Conservation (phyloP, 2,329 filamentous ascomycete genomes). For the Penicillium aurantiogriseum region DNA sequence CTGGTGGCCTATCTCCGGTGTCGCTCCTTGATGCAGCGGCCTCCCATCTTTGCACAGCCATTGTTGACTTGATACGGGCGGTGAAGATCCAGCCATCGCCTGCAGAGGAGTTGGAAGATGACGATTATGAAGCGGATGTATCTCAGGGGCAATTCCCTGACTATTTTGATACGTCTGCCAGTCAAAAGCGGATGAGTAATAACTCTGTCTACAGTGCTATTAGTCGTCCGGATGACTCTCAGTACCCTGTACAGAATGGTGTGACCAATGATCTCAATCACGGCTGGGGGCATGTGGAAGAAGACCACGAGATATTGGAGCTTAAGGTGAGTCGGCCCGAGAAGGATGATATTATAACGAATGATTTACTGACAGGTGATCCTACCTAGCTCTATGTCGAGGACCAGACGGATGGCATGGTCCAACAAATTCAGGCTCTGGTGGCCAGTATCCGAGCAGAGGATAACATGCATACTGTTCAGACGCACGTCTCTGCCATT, state of each 20-base stretch:
- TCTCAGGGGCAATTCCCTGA: conserved; percentile 66
- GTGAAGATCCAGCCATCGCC: conserved; percentile 82
- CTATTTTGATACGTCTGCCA: conserved; percentile 63
- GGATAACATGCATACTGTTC: conserved; percentile 62
- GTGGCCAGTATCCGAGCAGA: conserved; percentile 69
- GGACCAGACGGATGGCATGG: conserved; percentile 74
- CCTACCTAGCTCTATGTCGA: conserved; percentile 70
- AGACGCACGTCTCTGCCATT: conserved; percentile 69
- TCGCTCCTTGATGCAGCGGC: conserved; percentile 90
- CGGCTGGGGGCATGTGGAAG: conserved; percentile 40
- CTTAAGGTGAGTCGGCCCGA: conserved; percentile 52
- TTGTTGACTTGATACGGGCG: conserved; percentile 79
- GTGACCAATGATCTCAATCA: conserved; percentile 34
- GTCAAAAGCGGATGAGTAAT: conserved; percentile 53
- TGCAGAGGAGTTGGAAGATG: conserved; percentile 71
- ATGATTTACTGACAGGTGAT: conserved; percentile 16
- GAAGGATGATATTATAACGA: background rate
- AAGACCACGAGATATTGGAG: conserved; percentile 56
- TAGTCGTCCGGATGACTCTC: conserved; percentile 56
- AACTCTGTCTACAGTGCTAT: conserved; percentile 73
- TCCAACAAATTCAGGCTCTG: conserved; percentile 78
- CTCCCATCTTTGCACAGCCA: conserved; percentile 79
- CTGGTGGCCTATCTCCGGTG: conserved; percentile 84
- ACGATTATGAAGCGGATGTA: conserved; percentile 65
- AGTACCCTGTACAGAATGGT: conserved; percentile 31